Base-by-base conservation (phyloP, 1,139 yeast species). In the Meyerozyma carpophila region DNA sequence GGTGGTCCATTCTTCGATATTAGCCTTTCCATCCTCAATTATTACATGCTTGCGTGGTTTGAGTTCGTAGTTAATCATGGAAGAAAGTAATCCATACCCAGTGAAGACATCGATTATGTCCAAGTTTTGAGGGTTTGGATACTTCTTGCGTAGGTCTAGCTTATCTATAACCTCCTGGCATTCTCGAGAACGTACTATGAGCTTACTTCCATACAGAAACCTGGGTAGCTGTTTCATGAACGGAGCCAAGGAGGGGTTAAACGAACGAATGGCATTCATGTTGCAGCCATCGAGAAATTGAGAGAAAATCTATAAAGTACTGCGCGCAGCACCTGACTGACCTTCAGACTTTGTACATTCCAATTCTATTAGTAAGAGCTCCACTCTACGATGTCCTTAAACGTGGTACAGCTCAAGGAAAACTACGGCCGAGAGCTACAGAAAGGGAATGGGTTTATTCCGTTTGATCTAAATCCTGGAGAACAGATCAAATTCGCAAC, bases 21-120 rank as follows among this genome's bases (percentile, higher is more conserved):
- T 74, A 9, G 65, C 65, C n/a, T 65, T 63, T 32, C 74, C 66
- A 11, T 75, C 66, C 45, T 82, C 89, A 52, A 85, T 62, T 14
- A 86, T 51, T 1, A 83, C 56, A 55, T 87, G 90, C 31, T 70
- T 77, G 42, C 68, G 60, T 0, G 95, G 95, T 39, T 73, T 64
- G 37, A 82, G 61, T 38, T 68, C 73, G 43, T 79, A 68, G 57
- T 84, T 74, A 27, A 88, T 58, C 59, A 79, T 78, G 43, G 70
- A 68, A 0, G 84, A 70, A 34, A 79, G 66, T 6, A 76, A 55
- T 4, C 85, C 84, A 38, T 65, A 67, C 1, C 81, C 78, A 0
- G 89, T 73, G 55, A 82, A 83, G 13, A 81, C 71, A 53, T 88
- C 95, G 6, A 88, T 56, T 3, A 88, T 75, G 44, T 84, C 80